Evolutionary conservation across 2,329 filamentous ascomycete species (phyloP), one percentile per base, ranked within the genome.

Genomic region (Pseudogymnoascus sp.): DNA sequence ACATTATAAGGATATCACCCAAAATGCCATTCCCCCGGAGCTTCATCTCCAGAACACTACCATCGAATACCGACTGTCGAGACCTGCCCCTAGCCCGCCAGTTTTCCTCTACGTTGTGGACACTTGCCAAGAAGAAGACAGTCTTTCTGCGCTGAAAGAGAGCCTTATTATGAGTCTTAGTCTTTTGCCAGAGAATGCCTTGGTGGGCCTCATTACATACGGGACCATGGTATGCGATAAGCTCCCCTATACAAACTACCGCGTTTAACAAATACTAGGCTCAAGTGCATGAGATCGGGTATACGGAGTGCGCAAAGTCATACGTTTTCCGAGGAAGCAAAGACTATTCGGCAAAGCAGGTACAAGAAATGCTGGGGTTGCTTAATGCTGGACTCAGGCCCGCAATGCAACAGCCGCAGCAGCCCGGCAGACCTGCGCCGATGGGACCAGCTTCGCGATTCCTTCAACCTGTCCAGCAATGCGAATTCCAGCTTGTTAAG

Each of bases 241-340:
- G n/a, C 57, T 39, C 6, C n/a, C 28, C 50, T 38, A 9, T 41
- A 25, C 36, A 25, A 59, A 59, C 35, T 65, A 72, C 61, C 75
- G 20, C 20, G 65, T 37, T 57, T 60, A 20, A 61, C 70, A 41
- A 12, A 66, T 53, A 20, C 12, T 67, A 91, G 89, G 86, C 91
- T 33, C 92, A 97, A 83, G 91, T 99, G 15, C 94, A 99, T 73
- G 94, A 99, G 76, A 90, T 99, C 67, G 94, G 94, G 61, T 99
- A 99, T 73, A 92, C 90, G 61, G 94, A 97, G 76, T 99, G 94
- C 75, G 91, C 94, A 66, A 99, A 97, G 77, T 97, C 93, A 5
- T 99, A 97, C 71, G 94, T 99, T 41, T 99, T 99, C 82, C 86
- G 93, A 61, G 94, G 94, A 38, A 97, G 87, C 80, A 99, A 97